Conservation (phyloP, 805 yeast genomes). For the Candida parachauliodes region DNA sequence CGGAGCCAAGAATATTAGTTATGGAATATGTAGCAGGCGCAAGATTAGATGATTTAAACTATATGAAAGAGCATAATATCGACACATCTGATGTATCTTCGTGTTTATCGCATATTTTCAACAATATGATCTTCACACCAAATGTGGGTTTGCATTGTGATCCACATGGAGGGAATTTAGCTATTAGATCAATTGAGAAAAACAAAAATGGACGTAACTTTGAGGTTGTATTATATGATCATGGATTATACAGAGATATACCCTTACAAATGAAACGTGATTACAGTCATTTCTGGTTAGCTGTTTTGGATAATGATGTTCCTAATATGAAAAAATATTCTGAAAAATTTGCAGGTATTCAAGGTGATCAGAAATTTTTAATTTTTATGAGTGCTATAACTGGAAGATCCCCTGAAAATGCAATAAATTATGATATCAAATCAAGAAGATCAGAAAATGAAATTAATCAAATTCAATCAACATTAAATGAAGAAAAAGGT, state of each 20-base stretch:
- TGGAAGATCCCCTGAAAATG: conserved; percentile 82
- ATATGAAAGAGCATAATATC: conserved; percentile 59
- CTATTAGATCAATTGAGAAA: conserved; percentile 50
- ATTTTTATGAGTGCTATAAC: conserved; percentile 91
- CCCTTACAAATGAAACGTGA: conserved; percentile 72
- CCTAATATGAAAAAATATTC: conserved; percentile 71
- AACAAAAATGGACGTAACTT: conserved; percentile 60
- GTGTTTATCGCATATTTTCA: conserved; percentile 86
- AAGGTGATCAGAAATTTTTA: conserved; percentile 69
- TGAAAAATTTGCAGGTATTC: conserved; percentile 70
- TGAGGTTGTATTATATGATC: conserved; percentile 90
- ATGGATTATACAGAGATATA: conserved; percentile 87
- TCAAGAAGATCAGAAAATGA: conserved; percentile 58
- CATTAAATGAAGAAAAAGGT: conserved; percentile 55
- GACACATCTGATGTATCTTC: conserved; percentile 75
- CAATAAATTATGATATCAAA: conserved; percentile 58
- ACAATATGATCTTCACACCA: conserved; percentile 93
- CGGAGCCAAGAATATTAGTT: conserved; percentile 67
- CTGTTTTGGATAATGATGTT: conserved; percentile 69
- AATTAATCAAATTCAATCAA: conserved; percentile 59
- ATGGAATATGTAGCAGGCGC: conserved; percentile 88
- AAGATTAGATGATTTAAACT: conserved; percentile 72
- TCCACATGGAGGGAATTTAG: conserved; percentile 96
- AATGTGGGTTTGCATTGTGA: conserved; percentile 93
- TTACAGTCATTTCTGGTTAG: conserved; percentile 91